Evolutionary conservation across 768 basidiomycete species (phyloP), one percentile per base, ranked within the genome.

Genomic region (Rhizopogon vinicolor): DNA sequence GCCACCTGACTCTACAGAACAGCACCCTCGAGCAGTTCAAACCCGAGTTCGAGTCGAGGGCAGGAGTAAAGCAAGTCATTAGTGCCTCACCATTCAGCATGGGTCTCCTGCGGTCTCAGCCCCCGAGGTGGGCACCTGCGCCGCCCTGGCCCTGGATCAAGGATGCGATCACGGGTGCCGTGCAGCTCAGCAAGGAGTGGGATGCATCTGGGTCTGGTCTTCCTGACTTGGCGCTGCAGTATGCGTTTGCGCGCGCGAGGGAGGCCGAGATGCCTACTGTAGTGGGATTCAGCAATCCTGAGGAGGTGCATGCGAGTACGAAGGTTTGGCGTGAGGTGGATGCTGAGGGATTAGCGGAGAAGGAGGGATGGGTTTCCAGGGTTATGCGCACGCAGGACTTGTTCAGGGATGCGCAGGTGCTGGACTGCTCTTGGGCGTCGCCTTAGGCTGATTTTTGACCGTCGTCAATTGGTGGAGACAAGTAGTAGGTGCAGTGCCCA

Each of bases 41-140:
- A 25, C 71, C 78, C 9, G 77, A 79, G 41, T 78, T 93, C 53
- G 74, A 75, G 58, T 65, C 72, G 18, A 85, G 87, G 22, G 91
- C 90, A 0, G 73, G 80, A 49, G 79, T 95, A 43, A 66, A 69
- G 53, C 87, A 90, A 53, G 75, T 95, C 29, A 52, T 93, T 50
- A 75, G 86, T 2, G 93, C 93, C 1, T 92, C 91, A 2, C 93
- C 93, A 8, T 75, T 95, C 51, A 86, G 81, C 65, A 94, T 94
- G 92, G 87, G 86, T 0, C 79, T 94, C 3, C 78, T 95, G 35
- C 83, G 84, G 0, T 69, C 74, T 8, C 66, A 65, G 1, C 76
- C 79, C 2, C 87, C 87, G 1, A 12, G 68, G 3, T 94, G 91
- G 92, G 91, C 93, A 64, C 90, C 91, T 14, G 89, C 90, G 6